Conservation (phyloP, 1,284 basidiomycete species). For the Sanguinoderma infundibulare region DNA sequence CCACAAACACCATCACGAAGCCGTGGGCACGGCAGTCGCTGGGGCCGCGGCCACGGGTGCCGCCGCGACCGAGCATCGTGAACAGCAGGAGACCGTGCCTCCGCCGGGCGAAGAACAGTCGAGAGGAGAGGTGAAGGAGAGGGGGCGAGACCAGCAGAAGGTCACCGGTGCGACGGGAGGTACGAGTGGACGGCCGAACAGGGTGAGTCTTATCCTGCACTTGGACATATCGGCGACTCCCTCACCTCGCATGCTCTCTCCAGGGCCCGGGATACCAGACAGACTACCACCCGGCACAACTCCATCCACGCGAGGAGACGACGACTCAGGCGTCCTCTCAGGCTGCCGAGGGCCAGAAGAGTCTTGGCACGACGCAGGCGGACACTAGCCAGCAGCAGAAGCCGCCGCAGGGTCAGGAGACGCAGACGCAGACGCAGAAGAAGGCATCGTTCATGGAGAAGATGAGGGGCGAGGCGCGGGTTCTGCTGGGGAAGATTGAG, state of each 20-base stretch:
- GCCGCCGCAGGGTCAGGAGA: conserved; percentile 6
- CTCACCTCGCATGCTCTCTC: not conserved
- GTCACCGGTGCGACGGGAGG: not conserved
- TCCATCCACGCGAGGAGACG: conserved; percentile 26
- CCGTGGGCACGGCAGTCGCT: not conserved
- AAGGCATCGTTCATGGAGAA: conserved; percentile 53
- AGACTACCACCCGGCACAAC: conserved; percentile 36
- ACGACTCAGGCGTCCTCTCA: conserved; percentile 6
- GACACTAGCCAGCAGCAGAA: conserved; percentile 16
- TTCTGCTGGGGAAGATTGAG: conserved; percentile 53
- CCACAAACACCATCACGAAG: not conserved
- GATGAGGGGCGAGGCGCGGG: conserved; percentile 58
- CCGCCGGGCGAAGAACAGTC: not conserved
- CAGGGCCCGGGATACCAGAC: conserved; percentile 33
- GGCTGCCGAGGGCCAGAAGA: conserved; percentile 17
- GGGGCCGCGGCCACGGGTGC: not conserved
- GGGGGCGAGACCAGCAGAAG: not conserved
- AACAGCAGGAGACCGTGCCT: not conserved
- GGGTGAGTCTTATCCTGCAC: conserved; percentile 22
- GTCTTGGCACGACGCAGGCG: conserved; percentile 14
- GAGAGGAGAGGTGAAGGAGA: not conserved
- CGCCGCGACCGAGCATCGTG: not conserved
- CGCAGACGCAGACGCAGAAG: not conserved
- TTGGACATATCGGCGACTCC: not conserved
- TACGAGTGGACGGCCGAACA: conserved; percentile 20